Conservation (phyloP, 768 basidiomycete genomes). For the Termitomyces sp. region DNA sequence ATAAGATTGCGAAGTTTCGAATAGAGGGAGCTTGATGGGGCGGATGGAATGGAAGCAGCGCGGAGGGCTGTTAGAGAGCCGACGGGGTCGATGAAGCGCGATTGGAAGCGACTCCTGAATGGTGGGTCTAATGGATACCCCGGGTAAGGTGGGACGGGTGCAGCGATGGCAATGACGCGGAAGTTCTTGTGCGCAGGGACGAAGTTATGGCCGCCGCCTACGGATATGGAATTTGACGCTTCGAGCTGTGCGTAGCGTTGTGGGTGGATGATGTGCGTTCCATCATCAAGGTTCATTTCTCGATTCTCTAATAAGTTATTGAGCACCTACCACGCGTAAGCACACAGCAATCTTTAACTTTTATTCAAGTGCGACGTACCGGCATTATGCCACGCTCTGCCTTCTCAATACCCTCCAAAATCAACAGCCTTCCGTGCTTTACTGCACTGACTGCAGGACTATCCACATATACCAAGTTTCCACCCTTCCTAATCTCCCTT, state of each 20-base stretch:
- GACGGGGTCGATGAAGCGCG: conserved; percentile 61
- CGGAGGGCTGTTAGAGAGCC: conserved; percentile 42
- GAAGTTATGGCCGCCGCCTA: conserved; percentile 40
- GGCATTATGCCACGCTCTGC: conserved; percentile 74
- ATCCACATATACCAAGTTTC: conserved; percentile 64
- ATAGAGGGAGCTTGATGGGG: conserved; percentile 26
- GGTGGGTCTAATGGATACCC: conserved; percentile 67
- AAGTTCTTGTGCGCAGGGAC: conserved; percentile 67
- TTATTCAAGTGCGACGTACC: conserved; percentile 28
- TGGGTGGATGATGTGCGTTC: conserved; percentile 66
- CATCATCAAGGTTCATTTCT: conserved; percentile 75
- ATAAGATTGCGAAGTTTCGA: conserved; percentile 53
- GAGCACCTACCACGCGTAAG: conserved; percentile 34
- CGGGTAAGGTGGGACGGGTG: conserved; percentile 65
- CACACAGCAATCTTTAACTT: background rate
- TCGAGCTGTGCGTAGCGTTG: conserved; percentile 54
- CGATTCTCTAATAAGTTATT: conserved; percentile 70
- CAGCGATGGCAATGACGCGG: conserved; percentile 65
- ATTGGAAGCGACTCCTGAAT: conserved; percentile 67
- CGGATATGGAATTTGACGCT: conserved; percentile 21
- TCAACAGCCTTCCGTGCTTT: conserved; percentile 60
- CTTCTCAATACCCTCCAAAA: conserved; percentile 70
- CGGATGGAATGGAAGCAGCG: conserved; percentile 5
- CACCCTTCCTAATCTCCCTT: conserved; percentile 57
- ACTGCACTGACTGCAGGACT: conserved; percentile 65